phyloP scores from a whole-genome alignment of 2,329 filamentous ascomycete species.

The Byssoonygena ceratinophila region DNA sequence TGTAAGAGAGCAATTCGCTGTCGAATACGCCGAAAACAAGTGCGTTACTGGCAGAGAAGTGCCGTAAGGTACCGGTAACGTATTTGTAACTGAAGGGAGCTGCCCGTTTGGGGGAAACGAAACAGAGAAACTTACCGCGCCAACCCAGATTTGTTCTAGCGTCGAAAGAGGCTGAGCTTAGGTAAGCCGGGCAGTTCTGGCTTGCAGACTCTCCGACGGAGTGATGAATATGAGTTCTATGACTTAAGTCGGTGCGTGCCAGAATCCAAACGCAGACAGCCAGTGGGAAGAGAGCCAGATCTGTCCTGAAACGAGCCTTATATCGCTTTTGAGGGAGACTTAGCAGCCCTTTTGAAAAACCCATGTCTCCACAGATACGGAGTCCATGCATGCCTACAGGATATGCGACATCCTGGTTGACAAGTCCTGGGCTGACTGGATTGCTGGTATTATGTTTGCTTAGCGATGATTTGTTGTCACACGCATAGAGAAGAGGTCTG shows the following conservation, averaged over 20 bases:
- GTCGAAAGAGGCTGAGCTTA: not conserved
- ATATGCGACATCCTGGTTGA: conserved; percentile 7
- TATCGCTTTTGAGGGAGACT: conserved; percentile 7
- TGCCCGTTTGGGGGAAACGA: not conserved
- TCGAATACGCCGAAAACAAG: not conserved
- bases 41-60: not conserved
- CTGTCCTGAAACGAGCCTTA: conserved; percentile 10
- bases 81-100: not conserved
- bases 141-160: conserved; percentile 3
- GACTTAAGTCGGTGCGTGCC: not conserved
- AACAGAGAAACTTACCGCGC: not conserved
- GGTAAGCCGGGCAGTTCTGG: not conserved
- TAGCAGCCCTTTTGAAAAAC: not conserved
- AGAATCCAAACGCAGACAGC: not conserved
- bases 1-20: not conserved
- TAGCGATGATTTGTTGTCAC: not conserved
- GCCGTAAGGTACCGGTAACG: not conserved
- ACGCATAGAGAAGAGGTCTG: not conserved
- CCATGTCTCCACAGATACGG: conserved; percentile 5
- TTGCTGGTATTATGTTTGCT: not conserved
- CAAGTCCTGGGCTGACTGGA: not conserved
- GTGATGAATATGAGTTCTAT: not conserved
- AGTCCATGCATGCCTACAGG: not conserved
- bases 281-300: not conserved
- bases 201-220: not conserved